Conservation (phyloP, 2,329 filamentous ascomycete species). For the Zopfia rhizophila region DNA sequence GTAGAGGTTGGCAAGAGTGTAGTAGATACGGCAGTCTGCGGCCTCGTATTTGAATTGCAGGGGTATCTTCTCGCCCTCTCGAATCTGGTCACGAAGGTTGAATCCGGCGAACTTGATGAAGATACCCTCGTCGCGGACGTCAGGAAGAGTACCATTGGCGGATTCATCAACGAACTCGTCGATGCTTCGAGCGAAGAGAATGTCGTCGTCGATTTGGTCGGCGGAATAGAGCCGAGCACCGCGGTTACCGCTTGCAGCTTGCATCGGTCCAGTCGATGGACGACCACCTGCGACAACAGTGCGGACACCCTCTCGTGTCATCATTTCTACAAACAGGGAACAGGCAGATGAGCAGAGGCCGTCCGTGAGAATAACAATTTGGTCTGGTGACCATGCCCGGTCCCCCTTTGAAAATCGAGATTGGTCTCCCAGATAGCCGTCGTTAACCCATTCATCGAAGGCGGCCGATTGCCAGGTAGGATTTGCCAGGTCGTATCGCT, state of each 20-base stretch:
- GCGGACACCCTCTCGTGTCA: slow-evolving; percentile 62
- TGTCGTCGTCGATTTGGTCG: slow-evolving; percentile 48
- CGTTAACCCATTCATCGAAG: slow-evolving; percentile 24
- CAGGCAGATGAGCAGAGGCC: slow-evolving; percentile 68
- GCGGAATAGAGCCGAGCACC: slow-evolving; percentile 55
- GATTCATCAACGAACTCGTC: slow-evolving; percentile 22
- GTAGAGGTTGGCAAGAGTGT: slow-evolving; percentile 47
- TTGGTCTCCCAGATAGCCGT: no score
- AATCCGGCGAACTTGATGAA: slow-evolving; percentile 36
- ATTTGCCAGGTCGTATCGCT: slow-evolving; percentile 22
- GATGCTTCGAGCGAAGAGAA: slow-evolving; percentile 17
- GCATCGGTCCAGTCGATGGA: slow-evolving; percentile 64
- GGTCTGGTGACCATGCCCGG: slow-evolving; percentile 29
- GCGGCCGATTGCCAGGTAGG: slow-evolving; percentile 16
- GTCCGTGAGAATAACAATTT: slow-evolving; percentile 59
- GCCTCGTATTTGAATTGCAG: slow-evolving; percentile 53
- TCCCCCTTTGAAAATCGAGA: no score
- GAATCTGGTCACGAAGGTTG: slow-evolving; percentile 54
- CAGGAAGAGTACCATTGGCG: slow-evolving; percentile 2
- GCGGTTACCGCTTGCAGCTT: slow-evolving; percentile 69
- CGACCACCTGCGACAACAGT: slow-evolving; percentile 67
- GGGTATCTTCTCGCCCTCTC: slow-evolving; percentile 39
- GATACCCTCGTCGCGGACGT: slow-evolving; percentile 29
- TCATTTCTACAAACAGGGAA: slow-evolving; percentile 62
- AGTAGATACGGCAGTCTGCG: slow-evolving; percentile 53